Base-by-base conservation (phyloP, 768 basidiomycete genomes). In the Sarcomyxa edulis region DNA sequence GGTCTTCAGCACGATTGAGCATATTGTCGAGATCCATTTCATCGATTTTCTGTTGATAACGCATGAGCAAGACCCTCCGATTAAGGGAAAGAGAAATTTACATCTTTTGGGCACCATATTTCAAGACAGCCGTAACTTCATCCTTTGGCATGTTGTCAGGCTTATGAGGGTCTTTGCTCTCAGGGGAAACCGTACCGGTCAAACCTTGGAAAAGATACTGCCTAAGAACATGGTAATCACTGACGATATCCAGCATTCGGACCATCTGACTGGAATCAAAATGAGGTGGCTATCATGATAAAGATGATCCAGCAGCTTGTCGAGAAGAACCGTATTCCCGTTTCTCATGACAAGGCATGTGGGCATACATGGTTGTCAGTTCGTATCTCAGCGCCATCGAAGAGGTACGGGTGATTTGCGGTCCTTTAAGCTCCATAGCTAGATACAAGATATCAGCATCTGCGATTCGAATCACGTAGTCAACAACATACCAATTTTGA, bases 351-450 rank as follows among this genome's bases (percentile, higher is more conserved):
- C 91, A n/a, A 99, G 74, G 14, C 93, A 93, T 52, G 88, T 90
- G 44, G 98, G 75, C 11, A 79, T 81, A 55, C 91, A 10, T 68
- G 58, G 42, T 68, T 79, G 27, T 71, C 70, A 1, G 67, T 64
- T 18, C 60, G 62, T 3, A 68, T 63, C 62, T 98, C 96, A 15
- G 92, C 96, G 19, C 96, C 96, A 37, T 99, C 96, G 52, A 98
- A 98, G 2, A 99, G 76, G 59, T 85, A 99, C 1, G 96, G 96
- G 53, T 99, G 96, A 54, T 98, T 98, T 19, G 91, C 92, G 1
- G 94, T 92, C 61, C 98, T 98, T 98, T 98, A 35, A 98, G 71
- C 59, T 98, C 96, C 94, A 99, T 96, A 1, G 95, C 95, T 86
- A 40, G 24, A 21, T 37, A 30, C 22, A 37, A 3, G 16, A 37